Base-by-base conservation (phyloP, 2,329 filamentous ascomycete genomes). In the Ascocoryne sarcoides region DNA sequence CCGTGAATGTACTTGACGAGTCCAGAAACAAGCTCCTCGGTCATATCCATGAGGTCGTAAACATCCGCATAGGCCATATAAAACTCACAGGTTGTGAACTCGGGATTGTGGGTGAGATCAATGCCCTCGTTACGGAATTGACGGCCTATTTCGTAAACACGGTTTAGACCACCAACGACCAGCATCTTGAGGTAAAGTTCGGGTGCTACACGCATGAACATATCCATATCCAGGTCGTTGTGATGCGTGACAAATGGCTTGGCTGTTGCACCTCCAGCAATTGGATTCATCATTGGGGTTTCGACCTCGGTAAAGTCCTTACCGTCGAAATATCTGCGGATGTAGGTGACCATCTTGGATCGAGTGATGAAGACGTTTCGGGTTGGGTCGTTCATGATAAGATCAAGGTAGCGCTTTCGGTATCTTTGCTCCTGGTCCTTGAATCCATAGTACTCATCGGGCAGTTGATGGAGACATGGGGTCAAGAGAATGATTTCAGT, bases 51-150 rank as follows among this genome's bases (percentile, higher is more conserved):
- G 44, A 95, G 70, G 60, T 96, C 92, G 63, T 93, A 84, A 53
- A 95, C 78, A 64, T 95, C 88, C 41, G 83, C 84, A 52, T 88
- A 96, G 3, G 92, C 90, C 76, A 84, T 81, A 67, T 98, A 98
- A 68, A 96, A 96, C 65, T 98, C 92, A 63, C 87, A 86, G 18
- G 87, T 94, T 32, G 92, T 98, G 70, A 98, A 98, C 62, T 98
- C 92, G 29, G 85, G 92, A 70, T 96, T 98, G 72, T 98, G 92
- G 5, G 92, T 98, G 37, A 92, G 70, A 62, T 94, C 87, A 49
- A 87, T 82, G 44, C 84, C 82, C 65, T 95, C 89, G 59, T 98
- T 98, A 56, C 92, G 73, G 76, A 98, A 98, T 62, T 94, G 87
- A 51, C 88, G 82, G 50, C 92, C 92, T 48, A 98, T 79, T 63